Evolutionary conservation across 345 rosid species (phyloP), one percentile per base, ranked within the genome.

Genomic region (Crucihimalaya himalaica): DNA sequence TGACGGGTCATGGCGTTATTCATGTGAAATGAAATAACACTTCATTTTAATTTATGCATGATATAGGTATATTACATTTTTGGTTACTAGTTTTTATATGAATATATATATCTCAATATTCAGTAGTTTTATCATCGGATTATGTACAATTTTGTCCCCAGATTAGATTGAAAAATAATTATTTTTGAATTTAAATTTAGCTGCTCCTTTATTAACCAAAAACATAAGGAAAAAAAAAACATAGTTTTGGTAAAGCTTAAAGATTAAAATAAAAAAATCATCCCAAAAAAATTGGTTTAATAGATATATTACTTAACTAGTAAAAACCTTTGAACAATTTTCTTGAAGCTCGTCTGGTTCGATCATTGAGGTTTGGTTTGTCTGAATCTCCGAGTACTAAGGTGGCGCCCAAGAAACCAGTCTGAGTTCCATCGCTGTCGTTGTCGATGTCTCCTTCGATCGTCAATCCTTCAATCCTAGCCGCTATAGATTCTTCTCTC

Each of bases 391-490:
- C 77, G 25, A 32, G 8, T 39, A 86, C 88, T 11, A 66, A 70
- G 4, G 87, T 57, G 2, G 86, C 55, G 0, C 93, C 96, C 70
- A 90, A 79, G 51, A 86, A 72, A 25, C 92, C 87, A 0, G 95
- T 82, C 45, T 92, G 98, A 37, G 94, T 88, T 2, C 92, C 96
- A 43, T 92, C 98, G 29, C 90, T 84, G 20, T 84, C 91, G 1
- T 83, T 83, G 45, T 89, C 92, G 2, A 86, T 79, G 35, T 86
- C 91, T 64, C 98, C 92, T 76, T 89, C 91, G 9, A 89, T 84
- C 0, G 89, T 83, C 78, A 88, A 50, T 56, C 93, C 93, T 76
- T 86, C 87, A 13, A 86, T 80, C 55, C 81, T 89, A 10, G 87
- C 84, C 4, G 88, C 92, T 14, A 81, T 72, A 0, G 88, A 70